A percentile compares a stretch with the other conserved stretches of the same genome.
Conservation (phyloP, 257 asterid species). For the Nemophila menziesii region DNA sequence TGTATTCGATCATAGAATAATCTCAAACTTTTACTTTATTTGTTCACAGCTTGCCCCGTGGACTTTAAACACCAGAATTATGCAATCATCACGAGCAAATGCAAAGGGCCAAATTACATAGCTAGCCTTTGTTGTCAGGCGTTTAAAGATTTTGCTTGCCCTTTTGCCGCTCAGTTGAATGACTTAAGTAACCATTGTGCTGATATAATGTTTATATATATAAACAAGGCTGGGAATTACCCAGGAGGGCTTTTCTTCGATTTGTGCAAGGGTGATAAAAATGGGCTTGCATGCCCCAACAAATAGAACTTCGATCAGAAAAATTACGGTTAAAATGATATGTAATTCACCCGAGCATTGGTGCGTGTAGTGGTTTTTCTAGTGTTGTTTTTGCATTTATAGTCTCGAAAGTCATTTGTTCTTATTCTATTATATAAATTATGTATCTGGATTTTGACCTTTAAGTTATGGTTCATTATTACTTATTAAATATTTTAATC, state of each 20-base stretch:
- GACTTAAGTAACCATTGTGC: slow-evolving; percentile 60
- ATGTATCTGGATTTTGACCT: no score
- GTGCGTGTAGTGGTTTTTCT: slow-evolving; percentile 22
- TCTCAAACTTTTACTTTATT: no score
- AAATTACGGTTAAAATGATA: slow-evolving; percentile 12
- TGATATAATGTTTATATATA: slow-evolving; percentile 71
- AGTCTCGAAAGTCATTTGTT: no score
- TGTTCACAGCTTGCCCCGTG: slow-evolving; percentile 48
- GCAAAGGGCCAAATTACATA: slow-evolving; percentile 66
- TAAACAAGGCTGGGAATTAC: slow-evolving; percentile 59
- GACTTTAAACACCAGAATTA: slow-evolving; percentile 67
- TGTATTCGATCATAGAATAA: no score
- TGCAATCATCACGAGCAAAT: slow-evolving; percentile 53
- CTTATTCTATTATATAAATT: no score
- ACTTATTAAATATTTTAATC: no score
- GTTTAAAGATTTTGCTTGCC: slow-evolving; percentile 47
- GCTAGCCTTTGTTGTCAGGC: slow-evolving; percentile 41
- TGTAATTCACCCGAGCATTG: slow-evolving; percentile 17
- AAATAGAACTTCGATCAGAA: slow-evolving; percentile 18
- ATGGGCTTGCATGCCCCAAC: slow-evolving; percentile 41
- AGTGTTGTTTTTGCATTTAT: slow-evolving; percentile 18
- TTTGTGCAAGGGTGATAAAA: slow-evolving; percentile 31
- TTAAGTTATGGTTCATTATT: no score
- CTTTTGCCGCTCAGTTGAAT: slow-evolving; percentile 25
- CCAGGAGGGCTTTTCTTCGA: slow-evolving; percentile 68